A percentile compares a stretch with the other conserved stretches of the same genome.
phyloP scores from a whole-genome alignment of 1,139 yeast species.

The Hansenula anomala region DNA sequence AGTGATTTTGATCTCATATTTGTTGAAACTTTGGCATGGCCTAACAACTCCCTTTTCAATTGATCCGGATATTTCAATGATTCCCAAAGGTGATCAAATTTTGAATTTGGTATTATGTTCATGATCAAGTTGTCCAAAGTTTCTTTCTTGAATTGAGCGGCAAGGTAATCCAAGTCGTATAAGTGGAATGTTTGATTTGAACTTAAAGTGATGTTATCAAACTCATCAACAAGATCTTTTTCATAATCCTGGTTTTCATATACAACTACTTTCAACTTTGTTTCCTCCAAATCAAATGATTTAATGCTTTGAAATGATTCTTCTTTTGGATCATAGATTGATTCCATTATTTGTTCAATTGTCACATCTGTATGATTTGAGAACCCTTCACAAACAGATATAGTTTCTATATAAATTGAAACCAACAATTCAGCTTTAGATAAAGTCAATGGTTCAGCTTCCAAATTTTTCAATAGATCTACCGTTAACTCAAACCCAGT shows the following conservation, averaged over 20 bases:
- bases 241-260: slow-evolving; percentile 1
- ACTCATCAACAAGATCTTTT: slow-evolving; percentile 7
- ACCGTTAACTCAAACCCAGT: slow-evolving; percentile 15
- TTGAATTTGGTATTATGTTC: slow-evolving; percentile 23
- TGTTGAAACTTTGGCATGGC: slow-evolving; percentile 25
- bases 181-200: slow-evolving; percentile 6
- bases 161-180: slow-evolving; percentile 2
- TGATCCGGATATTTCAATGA: slow-evolving; percentile 23
- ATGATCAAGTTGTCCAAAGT: slow-evolving; percentile 15
- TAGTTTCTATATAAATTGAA: slow-evolving; percentile 22
- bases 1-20: slow-evolving; percentile 13
- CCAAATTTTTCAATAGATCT: slow-evolving; percentile 18
- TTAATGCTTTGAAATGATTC: too few species aligned
- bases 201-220: slow-evolving; percentile 10
- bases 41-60: slow-evolving; percentile 24
- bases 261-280: background rate
- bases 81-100: slow-evolving; percentile 28
- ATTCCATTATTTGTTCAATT: background rate
- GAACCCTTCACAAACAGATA: slow-evolving; percentile 16
- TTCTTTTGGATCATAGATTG: too few species aligned
- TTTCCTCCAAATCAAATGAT: background rate
- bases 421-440: slow-evolving; percentile 27
- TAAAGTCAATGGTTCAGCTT: slow-evolving; percentile 11
- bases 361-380: too few species aligned
- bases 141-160: slow-evolving; percentile 5